These are phyloP conservation scores for Leucoagaricus sp. DNA, from an alignment of 1,284 basidiomycete species.

Conservation along the genomic window DNA sequence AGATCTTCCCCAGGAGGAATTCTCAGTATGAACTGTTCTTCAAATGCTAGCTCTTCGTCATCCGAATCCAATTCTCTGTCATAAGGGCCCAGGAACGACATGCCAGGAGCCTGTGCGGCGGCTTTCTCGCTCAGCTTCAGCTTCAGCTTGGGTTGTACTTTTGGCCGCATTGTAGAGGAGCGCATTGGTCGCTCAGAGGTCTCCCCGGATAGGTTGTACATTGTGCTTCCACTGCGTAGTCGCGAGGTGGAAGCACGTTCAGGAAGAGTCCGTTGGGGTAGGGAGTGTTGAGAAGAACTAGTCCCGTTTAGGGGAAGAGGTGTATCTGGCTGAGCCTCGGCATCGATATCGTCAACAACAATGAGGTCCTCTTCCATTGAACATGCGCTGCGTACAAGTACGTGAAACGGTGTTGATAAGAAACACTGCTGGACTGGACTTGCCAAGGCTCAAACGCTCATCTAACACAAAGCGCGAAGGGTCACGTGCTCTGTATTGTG, in stretches of 20 bases:
- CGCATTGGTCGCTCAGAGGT: conserved; percentile 50
- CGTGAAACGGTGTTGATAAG: conserved; percentile 1
- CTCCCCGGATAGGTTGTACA: conserved; percentile 27
- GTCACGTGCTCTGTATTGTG: neutral
- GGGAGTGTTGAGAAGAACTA: conserved; percentile 24
- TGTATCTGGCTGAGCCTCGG: conserved; percentile 30
- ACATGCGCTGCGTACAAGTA: neutral
- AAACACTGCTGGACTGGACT: neutral
- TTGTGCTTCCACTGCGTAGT: conserved; percentile 41
- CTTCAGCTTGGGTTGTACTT: conserved; percentile 75
- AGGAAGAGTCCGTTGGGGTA: conserved; percentile 31
- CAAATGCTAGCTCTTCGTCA: conserved; percentile 93
- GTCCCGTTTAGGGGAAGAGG: conserved; percentile 18
- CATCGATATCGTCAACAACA: conserved; percentile 59
- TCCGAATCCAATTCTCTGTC: conserved; percentile 95
- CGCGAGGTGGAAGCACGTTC: conserved; percentile 42
- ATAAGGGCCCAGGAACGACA: conserved; percentile 84
- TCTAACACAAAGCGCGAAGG: neutral
- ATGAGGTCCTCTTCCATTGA: conserved; percentile 64
- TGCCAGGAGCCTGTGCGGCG: conserved; percentile 72
- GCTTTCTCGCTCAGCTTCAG: conserved; percentile 82
- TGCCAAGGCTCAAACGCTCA: neutral
- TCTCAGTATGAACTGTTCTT: conserved; percentile 95
- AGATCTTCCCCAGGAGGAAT: conserved; percentile 86
- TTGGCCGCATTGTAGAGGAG: conserved; percentile 44